These are phyloP conservation scores for Hypoxylon sp. DNA, from an alignment of 2,329 filamentous ascomycete species.

Conservation along the genomic window DNA sequence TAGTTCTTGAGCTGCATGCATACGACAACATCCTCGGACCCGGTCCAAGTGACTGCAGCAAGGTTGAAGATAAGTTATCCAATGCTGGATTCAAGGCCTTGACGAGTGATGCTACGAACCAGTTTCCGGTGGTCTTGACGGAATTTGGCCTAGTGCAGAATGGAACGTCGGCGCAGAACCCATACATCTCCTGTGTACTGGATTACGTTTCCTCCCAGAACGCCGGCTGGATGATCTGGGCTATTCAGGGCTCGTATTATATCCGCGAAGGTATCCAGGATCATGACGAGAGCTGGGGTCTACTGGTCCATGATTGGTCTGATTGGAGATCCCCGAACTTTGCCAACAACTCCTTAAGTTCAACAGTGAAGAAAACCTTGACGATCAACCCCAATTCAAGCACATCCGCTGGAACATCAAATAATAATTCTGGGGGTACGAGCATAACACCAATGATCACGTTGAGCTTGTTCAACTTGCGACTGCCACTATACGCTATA, in stretches of 20 bases:
- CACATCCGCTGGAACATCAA: constrained; percentile 19
- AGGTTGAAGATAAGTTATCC: constrained; percentile 62
- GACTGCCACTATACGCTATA: constrained; percentile 9
- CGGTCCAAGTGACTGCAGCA: constrained; percentile 61
- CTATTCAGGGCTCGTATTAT: constrained; percentile 72
- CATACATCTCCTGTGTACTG: constrained; percentile 67
- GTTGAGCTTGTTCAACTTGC: constrained; percentile 15
- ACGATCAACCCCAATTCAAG: constrained; percentile 33
- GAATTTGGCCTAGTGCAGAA: constrained; percentile 69
- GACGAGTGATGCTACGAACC: constrained; percentile 56
- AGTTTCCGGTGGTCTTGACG: constrained; percentile 66
- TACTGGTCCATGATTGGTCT: constrained; percentile 68
- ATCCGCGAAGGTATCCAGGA: constrained; percentile 66
- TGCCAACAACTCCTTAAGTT: constrained; percentile 53
- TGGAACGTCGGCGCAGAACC: constrained; percentile 59
- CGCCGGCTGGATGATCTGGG: constrained; percentile 71
- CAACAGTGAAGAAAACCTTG: constrained; percentile 44
- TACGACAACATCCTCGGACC: constrained; percentile 63
- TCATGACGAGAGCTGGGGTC: constrained; percentile 70
- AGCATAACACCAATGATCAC: background rate
- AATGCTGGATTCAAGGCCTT: constrained; percentile 68
- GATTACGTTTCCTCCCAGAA: constrained; percentile 64
- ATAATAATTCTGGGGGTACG: constrained; percentile 24
- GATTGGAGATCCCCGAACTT: constrained; percentile 62
- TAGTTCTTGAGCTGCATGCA: constrained; percentile 73